Conservation (phyloP, 2,329 filamentous ascomycete species). For the Dryadomyces quercivorus region DNA sequence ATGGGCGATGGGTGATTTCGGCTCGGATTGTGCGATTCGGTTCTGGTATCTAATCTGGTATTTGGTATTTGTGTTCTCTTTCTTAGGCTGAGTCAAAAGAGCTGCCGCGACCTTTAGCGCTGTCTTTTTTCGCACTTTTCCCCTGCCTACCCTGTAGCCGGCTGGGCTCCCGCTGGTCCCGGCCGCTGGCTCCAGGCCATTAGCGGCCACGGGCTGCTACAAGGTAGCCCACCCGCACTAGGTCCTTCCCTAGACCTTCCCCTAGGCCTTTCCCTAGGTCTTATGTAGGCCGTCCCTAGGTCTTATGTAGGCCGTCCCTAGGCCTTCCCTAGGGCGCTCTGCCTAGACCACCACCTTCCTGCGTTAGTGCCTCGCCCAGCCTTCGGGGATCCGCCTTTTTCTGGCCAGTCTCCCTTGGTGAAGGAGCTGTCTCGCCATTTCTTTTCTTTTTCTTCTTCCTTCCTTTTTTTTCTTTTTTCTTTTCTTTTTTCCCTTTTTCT, state of each 20-base stretch:
- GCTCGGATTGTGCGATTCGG: too few species aligned
- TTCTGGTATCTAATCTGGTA: too few species aligned
- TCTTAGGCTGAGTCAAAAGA: too few species aligned
- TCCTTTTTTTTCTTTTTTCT: not conserved
- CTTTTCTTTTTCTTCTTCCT: not conserved
- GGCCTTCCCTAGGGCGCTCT: not conserved
- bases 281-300: too few species aligned
- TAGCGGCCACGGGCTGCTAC: not conserved
- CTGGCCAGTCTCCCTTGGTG: not conserved
- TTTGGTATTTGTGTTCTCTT: too few species aligned
- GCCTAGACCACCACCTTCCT: too few species aligned
- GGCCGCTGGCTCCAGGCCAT: not conserved
- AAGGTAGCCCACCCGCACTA: not conserved
- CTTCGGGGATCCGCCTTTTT: not conserved
- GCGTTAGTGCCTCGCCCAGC: not conserved
- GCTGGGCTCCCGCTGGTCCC: not conserved
- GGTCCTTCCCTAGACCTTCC: too few species aligned
- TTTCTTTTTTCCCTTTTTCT: not conserved
- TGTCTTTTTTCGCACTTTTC: too few species aligned
- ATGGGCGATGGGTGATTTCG: too few species aligned
- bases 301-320: not conserved
- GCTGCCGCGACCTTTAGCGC: too few species aligned
- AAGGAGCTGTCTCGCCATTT: not conserved
- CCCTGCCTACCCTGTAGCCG: not conserved
- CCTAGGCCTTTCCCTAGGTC: not conserved